Base-by-base conservation (phyloP, 805 yeast genomes). In the Candida ulmi region DNA sequence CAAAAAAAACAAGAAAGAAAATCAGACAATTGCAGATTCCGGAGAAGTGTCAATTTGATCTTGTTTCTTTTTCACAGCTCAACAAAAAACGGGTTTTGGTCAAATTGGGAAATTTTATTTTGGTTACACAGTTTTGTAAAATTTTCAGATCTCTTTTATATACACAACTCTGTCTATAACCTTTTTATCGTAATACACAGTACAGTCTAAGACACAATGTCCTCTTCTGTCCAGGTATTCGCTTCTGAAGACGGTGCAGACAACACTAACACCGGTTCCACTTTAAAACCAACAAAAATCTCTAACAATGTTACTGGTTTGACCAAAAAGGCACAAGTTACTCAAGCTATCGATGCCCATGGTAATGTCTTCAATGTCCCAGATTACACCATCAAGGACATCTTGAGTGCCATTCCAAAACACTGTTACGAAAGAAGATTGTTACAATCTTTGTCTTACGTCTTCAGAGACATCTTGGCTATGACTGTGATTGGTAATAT, bases 321-420 rank as follows among this genome's bases (percentile, higher is more conserved):
- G 27, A 31, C n/a, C n/a, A n/a, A 40, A 29, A 11, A 48, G n/a
- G 33, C 42, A 27, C 45, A 57, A 43, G 45, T 52, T 38, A 45
- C 17, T 19, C 34, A 56, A 18, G 76, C 80, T 27, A 61, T 68
- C 37, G 75, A 75, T 53, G 69, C 79, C 17, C 51, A 62, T 44
- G 84, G 84, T 36, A 65, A 72, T 19, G 71, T 62, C 18, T 78
- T 77, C 57, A 65, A 68, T 37, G 83, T 72, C 5, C 84, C 84
- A n/a, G 80, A 78, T 50, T 78, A 63, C 61, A 62, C 80, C 43
- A 76, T 78, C 54, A 73, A 71, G 57, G 80, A 77, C 43, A 68
- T 78, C 38, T 61, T 78, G 43, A 63, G 66, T 37, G 78, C 77
- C 28, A 77, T 78, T 48, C 84, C 84, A 47, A 69, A 71, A 44